phyloP scores from a whole-genome alignment of 2,329 filamentous ascomycete genomes.

The Cyphellophora europaea region DNA sequence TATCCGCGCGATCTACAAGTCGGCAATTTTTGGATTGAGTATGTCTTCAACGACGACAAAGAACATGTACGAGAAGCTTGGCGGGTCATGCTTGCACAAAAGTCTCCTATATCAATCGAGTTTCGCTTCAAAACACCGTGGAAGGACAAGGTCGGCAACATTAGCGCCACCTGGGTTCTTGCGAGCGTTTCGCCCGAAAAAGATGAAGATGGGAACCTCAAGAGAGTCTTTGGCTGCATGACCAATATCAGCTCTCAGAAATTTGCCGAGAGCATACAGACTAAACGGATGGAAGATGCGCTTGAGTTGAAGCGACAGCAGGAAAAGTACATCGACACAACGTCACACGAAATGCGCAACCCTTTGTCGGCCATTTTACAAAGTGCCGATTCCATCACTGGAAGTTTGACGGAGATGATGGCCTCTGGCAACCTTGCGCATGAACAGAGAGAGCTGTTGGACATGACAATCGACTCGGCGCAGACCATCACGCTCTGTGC shows the following conservation, averaged over 20 bases:
- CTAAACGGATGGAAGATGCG: conserved; percentile 67
- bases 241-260: conserved; percentile 83
- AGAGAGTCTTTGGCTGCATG: conserved; percentile 49
- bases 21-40: conserved; percentile 38
- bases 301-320: conserved; percentile 72
- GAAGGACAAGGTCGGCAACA: conserved; percentile 40
- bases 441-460: conserved; percentile 23
- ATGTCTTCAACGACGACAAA: conserved; percentile 41
- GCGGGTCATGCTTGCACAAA: not conserved
- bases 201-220: conserved; percentile 38
- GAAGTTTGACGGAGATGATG: conserved; percentile 40
- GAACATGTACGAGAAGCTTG: conserved; percentile 27
- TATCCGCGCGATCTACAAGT: conserved; percentile 15
- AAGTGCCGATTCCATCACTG: conserved; percentile 45
- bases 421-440: conserved; percentile 21
- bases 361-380: conserved; percentile 49
- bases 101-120: conserved; percentile 32
- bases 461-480: conserved; percentile 59
- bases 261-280: conserved; percentile 72
- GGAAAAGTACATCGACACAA: conserved; percentile 73
- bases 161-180: conserved; percentile 46
- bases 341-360: conserved; percentile 48
- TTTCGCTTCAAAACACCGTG: conserved; percentile 46
- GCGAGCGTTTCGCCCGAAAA: conserved; percentile 45
- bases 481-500: conserved; percentile 71